Percentiles rank a stretch among this genome's conserved stretches.
phyloP scores from a whole-genome alignment of 352 stramenopile species.

The Globisporangium heterothallicum region DNA sequence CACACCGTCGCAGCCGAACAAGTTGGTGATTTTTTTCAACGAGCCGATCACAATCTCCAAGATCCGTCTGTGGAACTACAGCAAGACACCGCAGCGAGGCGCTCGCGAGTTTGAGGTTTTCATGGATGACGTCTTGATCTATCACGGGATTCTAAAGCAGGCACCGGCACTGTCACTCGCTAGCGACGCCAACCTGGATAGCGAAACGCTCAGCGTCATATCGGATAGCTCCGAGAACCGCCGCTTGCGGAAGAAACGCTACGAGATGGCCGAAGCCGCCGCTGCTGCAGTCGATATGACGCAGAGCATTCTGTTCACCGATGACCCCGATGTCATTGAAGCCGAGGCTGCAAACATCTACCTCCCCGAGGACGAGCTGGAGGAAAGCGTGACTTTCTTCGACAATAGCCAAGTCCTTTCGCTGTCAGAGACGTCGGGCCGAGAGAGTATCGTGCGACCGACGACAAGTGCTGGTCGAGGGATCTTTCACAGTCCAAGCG shows the following conservation, averaged over 20 bases:
- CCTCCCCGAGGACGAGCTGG: conserved; percentile 51
- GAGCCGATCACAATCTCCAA: conserved; percentile 68
- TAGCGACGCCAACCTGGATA: no score
- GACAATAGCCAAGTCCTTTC: conserved; percentile 69
- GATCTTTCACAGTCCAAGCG: not conserved
- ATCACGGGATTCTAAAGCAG: conserved; percentile 49
- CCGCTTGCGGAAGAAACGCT: conserved; percentile 29
- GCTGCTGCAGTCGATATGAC: conserved; percentile 50
- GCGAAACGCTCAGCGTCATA: not conserved
- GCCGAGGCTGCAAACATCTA: conserved; percentile 47
- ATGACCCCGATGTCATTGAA: conserved; percentile 55
- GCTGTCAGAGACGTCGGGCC: conserved; percentile 43
- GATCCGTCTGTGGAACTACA: conserved; percentile 87
- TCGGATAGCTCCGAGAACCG: conserved; percentile 25
- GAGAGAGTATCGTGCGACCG: conserved; percentile 32
- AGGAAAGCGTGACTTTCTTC: conserved; percentile 66
- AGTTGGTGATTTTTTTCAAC: conserved; percentile 77
- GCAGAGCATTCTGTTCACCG: conserved; percentile 71
- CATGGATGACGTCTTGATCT: conserved; percentile 81
- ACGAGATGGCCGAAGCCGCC: conserved; percentile 38
- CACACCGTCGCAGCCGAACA: conserved; percentile 58
- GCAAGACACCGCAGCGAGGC: conserved; percentile 71
- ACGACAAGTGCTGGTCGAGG: conserved; percentile 39
- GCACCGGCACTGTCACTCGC: conserved; percentile 28
- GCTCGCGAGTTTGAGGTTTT: conserved; percentile 79